Base-by-base conservation (phyloP, 306 rosid genomes). In the Corylus avellana region DNA sequence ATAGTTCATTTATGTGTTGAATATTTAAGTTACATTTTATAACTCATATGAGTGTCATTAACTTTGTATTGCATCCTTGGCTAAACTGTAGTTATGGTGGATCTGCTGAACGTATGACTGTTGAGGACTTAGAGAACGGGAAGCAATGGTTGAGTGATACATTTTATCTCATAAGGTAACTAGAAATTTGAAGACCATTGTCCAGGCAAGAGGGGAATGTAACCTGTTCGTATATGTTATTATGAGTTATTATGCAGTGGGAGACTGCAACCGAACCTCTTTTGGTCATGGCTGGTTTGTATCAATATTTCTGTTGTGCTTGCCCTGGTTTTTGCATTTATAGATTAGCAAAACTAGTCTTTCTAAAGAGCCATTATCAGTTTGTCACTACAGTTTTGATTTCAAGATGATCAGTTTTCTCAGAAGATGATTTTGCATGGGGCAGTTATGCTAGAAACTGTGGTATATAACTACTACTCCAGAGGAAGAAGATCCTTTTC, bases 141-240 rank as follows among this genome's bases (percentile, higher is more conserved):
- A 94, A 94, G 86, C 80, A 70, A 74, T 94, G 98, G 97, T 79
- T 94, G 74, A 83, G 79, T 4, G 95, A 94, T 61, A 84, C 95
- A 39, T 94, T 94, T 82, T 72, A 78, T 81, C 98, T 94, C 83
- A 85, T 92, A 76, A 88, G 98, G 98, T 94, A 79, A 75, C 85
- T 77, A 63, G 72, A 1, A 32, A 56, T 70, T 53, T 47, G 74
- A 69, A 46, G 70, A 73, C 70, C 42, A 12, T 51, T 71, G 14
- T 78, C 83, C 49, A 14, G 48, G 72, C 54, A 53, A 63, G 74
- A 37, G 75, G 61, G 58, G 64, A 55, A 68, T 73, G 25, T 18
- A 61, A 76, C 78, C 18, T 58, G 68, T 70, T 74, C 17, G 14
- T 14, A n/a, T 14, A 48, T 80, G 13, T 74, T 75, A 39, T 50